phyloP scores from a whole-genome alignment of 2,329 filamentous ascomycete species.

The Emmonsiellopsis sp. region DNA sequence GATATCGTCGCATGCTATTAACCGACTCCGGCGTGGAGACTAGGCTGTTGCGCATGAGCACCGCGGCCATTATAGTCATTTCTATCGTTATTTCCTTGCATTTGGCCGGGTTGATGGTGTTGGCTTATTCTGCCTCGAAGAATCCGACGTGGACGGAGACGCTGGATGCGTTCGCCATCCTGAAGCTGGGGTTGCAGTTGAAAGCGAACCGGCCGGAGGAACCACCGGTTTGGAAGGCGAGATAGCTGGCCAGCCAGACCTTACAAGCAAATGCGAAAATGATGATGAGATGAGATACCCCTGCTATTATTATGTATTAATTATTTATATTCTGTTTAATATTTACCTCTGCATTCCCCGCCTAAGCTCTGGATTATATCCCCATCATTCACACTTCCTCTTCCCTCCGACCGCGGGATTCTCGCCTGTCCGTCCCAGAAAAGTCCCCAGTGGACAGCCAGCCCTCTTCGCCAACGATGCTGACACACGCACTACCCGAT shows the following conservation, averaged over 20 bases:
- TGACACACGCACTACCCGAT: no score
- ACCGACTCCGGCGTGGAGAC: slow-evolving; percentile 1
- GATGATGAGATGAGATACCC: no score
- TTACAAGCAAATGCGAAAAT: no score
- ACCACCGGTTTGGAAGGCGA: not conserved
- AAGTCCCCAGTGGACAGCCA: no score
- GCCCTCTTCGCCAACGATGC: no score
- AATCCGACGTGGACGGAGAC: slow-evolving; percentile 6
- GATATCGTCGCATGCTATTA: slow-evolving; percentile 1
- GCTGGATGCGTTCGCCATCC: slow-evolving; percentile 9
- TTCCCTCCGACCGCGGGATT: no score
- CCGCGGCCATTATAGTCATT: not conserved
- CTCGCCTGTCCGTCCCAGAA: no score
- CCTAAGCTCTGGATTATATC: no score
- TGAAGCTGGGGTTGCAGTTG: slow-evolving; percentile 4
- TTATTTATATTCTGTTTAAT: no score
- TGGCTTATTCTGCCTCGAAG: slow-evolving; percentile 2
- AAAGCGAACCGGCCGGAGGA: slow-evolving; percentile 1
- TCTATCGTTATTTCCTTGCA: slow-evolving; percentile 6
- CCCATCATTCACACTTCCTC: no score
- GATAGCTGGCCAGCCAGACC: not conserved
- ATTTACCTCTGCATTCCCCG: no score
- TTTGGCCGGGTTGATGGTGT: not conserved
- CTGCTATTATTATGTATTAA: no score
- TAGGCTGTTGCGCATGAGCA: not conserved